phyloP scores from a whole-genome alignment of 305 asterid genomes.

The Solanum aculeatissimum region DNA sequence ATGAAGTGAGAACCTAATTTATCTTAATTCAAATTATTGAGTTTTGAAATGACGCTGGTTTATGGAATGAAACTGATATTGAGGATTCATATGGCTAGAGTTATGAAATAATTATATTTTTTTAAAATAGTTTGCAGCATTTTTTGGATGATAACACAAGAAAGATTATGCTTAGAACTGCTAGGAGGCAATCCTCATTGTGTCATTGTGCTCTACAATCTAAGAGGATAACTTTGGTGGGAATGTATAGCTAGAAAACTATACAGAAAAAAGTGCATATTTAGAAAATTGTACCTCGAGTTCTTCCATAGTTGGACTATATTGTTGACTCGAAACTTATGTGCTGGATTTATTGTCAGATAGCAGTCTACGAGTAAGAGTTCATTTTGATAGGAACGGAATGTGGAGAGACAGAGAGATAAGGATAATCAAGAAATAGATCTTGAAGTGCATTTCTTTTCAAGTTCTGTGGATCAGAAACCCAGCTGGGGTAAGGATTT shows the following conservation, averaged over 20 bases:
- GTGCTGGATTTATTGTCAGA: background rate
- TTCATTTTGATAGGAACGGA: background rate
- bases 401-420: background rate
- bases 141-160: background rate
- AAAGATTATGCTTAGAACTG: background rate
- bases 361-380: background rate
- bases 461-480: background rate
- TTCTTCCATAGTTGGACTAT: background rate
- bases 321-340: background rate
- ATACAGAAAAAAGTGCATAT: background rate
- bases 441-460: background rate
- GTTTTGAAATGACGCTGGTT: background rate
- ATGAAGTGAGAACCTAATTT: background rate
- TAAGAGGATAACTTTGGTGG: background rate
- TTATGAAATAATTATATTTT: background rate
- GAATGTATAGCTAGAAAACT: background rate
- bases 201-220: background rate
- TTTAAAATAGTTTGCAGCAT: background rate
- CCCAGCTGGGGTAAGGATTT: background rate
- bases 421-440: background rate
- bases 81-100: background rate
- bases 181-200: background rate
- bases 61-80: background rate
- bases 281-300: background rate
- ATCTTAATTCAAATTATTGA: background rate